Base-by-base conservation (phyloP, 2,329 filamentous ascomycete genomes). In the Elsinoe perseae region DNA sequence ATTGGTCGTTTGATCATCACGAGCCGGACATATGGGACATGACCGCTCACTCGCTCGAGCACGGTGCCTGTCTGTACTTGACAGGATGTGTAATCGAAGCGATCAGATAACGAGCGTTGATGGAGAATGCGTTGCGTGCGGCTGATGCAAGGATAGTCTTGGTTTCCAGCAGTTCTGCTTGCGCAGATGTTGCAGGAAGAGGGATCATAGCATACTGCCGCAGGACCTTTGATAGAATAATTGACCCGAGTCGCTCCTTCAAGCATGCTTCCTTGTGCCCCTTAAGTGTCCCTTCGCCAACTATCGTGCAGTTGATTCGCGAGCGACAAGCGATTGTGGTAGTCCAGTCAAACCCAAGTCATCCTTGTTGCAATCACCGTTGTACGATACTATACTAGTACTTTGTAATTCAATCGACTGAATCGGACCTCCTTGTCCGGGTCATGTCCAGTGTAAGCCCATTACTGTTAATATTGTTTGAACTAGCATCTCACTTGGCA, bases 1-100 rank as follows among this genome's bases (percentile, higher is more conserved):
- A 56, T 20, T 61, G 64, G 64, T 65, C 64, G 63, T 10, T 18
- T 25, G 64, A 65, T 62, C 65, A 57, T 59, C 61, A 69, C 62
- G 64, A 68, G 66, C 69, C 70, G 58, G 58, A 52, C 59, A 61
- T 60, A 56, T 59, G 54, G 52, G 58, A 61, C 64, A 59, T 56
- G 60, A 61, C 57, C 60, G 64, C 50, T 60, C 54, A 54, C 61
- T 56, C 50, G 56, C 57, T 50, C 56, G 48, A 30, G n/a, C 50
- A 56, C 50, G 48, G 32, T 52, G 46, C 42, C 27, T 43, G 28
- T 50, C 55, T 54, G 48, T 58, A 38, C 52, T 43, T 34, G 54
- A 54, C 30, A 54, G 52, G 52, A 50, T 56, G 18, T 60, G 57
- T 36, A 30, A 56, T 28, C 56, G 52, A 42, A 44, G 57, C 44